Conservation (phyloP, 257 asterid genomes). For the Scutellaria minor region DNA sequence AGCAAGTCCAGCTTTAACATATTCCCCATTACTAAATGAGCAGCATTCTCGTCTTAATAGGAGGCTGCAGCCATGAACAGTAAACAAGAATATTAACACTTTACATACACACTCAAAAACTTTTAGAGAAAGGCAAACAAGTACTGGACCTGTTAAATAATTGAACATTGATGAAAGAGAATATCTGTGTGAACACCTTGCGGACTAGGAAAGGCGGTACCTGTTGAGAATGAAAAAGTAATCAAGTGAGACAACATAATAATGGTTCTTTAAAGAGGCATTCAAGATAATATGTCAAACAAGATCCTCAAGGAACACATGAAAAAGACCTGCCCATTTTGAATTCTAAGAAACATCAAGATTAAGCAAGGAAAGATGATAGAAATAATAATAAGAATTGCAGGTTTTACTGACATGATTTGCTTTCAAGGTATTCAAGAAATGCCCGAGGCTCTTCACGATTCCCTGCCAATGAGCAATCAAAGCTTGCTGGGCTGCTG, state of each 20-base stretch:
- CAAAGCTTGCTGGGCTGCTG: slow-evolving; percentile 93
- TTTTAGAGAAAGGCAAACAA: slow-evolving; percentile 27
- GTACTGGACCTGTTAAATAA: slow-evolving; percentile 83
- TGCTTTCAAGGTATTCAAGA: slow-evolving; percentile 81
- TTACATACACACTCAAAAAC: slow-evolving; percentile 23
- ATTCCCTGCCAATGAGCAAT: slow-evolving; percentile 99
- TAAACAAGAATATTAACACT: slow-evolving; percentile 12
- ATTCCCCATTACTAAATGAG: slow-evolving; percentile 96
- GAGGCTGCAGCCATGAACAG: slow-evolving; percentile 60
- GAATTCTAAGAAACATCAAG: slow-evolving; percentile 20
- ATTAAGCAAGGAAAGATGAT: slow-evolving; percentile 28
- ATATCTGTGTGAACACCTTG: slow-evolving; percentile 96
- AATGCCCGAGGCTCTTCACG: slow-evolving; percentile 82
- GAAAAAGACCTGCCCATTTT: slow-evolving; percentile 20
- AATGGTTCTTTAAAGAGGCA: neutral
- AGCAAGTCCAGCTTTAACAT: slow-evolving; percentile 93
- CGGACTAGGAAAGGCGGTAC: slow-evolving; percentile 98
- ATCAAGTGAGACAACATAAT: slow-evolving; percentile 22
- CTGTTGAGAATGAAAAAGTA: slow-evolving; percentile 44
- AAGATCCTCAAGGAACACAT: slow-evolving; percentile 17
- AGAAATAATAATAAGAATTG: slow-evolving; percentile 21
- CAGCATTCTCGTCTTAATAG: slow-evolving; percentile 96
- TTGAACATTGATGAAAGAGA: slow-evolving; percentile 96
- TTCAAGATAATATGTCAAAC: neutral
- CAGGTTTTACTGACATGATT: slow-evolving; percentile 69